These are phyloP conservation scores for Xenoacremonium recifei DNA, from an alignment of 2,329 filamentous ascomycete genomes.

Conservation along the genomic window DNA sequence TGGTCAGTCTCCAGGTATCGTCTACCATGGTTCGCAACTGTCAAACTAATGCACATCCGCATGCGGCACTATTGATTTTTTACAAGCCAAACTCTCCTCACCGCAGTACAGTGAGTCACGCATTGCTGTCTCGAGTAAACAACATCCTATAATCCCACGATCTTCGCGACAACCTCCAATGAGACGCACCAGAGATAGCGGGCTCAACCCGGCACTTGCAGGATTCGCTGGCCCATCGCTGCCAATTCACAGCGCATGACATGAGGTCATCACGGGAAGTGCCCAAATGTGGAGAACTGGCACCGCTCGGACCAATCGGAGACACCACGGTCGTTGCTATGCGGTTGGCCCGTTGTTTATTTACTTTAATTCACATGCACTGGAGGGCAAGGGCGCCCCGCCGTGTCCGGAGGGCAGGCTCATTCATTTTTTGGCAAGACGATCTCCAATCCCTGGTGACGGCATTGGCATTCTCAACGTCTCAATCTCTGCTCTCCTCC, in stretches of 20 bases:
- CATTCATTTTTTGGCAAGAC: conserved; percentile 10
- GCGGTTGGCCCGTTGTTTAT: conserved; percentile 34
- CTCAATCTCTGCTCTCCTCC: conserved; percentile 6
- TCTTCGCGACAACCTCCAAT: background rate
- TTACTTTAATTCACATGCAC: conserved; percentile 23
- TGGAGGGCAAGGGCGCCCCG: conserved; percentile 16
- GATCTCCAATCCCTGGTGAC: conserved; percentile 16
- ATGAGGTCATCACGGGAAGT: conserved; percentile 2
- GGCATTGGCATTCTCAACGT: conserved; percentile 19
- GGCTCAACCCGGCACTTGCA: background rate
- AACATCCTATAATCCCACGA: background rate
- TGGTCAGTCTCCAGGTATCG: too few species aligned
- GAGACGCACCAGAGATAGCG: background rate
- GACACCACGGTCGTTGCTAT: conserved; percentile 26
- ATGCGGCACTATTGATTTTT: too few species aligned
- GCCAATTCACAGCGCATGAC: background rate
- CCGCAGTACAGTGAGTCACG: too few species aligned
- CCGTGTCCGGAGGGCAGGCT: conserved; percentile 8
- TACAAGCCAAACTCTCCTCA: too few species aligned
- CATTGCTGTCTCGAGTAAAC: background rate
- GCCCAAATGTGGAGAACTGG: conserved; percentile 12
- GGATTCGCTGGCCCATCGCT: background rate
- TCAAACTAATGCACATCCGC: too few species aligned
- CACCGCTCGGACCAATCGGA: conserved; percentile 20
- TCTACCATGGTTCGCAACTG: too few species aligned